Conservation (phyloP, 164 flowering plant species). For the Euptelea pleiosperma region DNA sequence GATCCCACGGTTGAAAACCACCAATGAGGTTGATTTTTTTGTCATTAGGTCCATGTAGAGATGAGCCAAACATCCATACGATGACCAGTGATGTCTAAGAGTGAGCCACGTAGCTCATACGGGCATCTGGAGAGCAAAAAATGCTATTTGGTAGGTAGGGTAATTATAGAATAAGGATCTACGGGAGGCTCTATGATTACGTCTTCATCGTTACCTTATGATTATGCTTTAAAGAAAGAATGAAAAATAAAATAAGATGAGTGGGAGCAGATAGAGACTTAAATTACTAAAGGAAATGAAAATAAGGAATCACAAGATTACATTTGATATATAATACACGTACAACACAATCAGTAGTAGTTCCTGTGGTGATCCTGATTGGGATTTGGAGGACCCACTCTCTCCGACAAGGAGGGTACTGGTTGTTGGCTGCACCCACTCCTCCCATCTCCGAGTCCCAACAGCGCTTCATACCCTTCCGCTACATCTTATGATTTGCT, state of each 20-base stretch:
- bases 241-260: too few relatives aligned
- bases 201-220: not conserved
- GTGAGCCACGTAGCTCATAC: too few relatives aligned
- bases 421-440: constrained; percentile 37
- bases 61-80: too few relatives aligned
- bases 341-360: not conserved
- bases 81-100: too few relatives aligned
- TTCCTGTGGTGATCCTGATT: constrained; percentile 21
- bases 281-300: too few relatives aligned
- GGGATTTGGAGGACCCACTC: constrained; percentile 25
- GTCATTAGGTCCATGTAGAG: too few relatives aligned
- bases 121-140: too few relatives aligned
- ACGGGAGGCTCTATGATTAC: constrained; percentile 4
- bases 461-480: too few relatives aligned
- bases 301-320: not conserved
- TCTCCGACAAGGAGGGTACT: constrained; percentile 24
- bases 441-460: not conserved
- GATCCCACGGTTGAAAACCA: too few relatives aligned
- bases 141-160: constrained; percentile 5
- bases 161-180: not conserved
- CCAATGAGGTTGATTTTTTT: too few relatives aligned
- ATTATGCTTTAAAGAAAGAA: constrained; percentile 5
- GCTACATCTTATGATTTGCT: too few relatives aligned
- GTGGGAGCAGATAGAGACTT: too few relatives aligned
- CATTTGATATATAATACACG: not conserved